Base-by-base conservation (phyloP, 2,329 filamentous ascomycete genomes). In the Seiridium cupressi region DNA sequence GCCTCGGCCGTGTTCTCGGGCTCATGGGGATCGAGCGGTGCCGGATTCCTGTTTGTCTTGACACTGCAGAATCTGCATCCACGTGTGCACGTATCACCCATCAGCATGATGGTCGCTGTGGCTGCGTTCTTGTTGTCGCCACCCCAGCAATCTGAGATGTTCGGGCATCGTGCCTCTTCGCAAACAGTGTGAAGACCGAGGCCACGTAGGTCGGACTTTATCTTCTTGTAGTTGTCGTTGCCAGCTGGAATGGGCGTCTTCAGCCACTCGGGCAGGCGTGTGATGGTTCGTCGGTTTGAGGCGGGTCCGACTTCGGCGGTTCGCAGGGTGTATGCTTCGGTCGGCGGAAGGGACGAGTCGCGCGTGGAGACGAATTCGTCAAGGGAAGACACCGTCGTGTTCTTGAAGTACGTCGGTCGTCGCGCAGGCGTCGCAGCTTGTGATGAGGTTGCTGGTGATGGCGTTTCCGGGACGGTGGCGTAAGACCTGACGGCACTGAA, bases 91-190 rank as follows among this genome's bases (percentile, higher is more conserved):
- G 94, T 98, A 75, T 99, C 95, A 65, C 95, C 95, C 93, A 98
- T 98, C 53, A 99, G 81, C 95, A 99, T 99, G 76, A 99, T 98
- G 9, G 95, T 99, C 2, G 95, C 95, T 38, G 95, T 99, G 4
- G 95, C 95, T 34, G 92, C 89, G 65, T 87, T 89, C 80, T 97
- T 97, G 74, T 90, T 87, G 72, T 83, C 87, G 40, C 95, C 95
- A 63, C 95, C 95, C 95, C 95, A 99, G 81, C 95, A 99, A 74
- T 98, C 94, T 64, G 90, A 93, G 62, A 99, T 97, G 76, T 99
- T 99, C 62, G 95, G 95, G 76, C 95, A 99, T 65, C 93, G 87
- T 1, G 95, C 95, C 79, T 99, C 95, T 78, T 99, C 95, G 76
- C 95, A 99, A 13, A 99, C 95, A 4, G 95, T 99, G 76, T 97